A percentile compares a stretch with the other conserved stretches of the same genome.
These are phyloP conservation scores for Aegilops bicornis DNA, from an alignment of 176 grass and related monocot species.

Conservation along the genomic window DNA sequence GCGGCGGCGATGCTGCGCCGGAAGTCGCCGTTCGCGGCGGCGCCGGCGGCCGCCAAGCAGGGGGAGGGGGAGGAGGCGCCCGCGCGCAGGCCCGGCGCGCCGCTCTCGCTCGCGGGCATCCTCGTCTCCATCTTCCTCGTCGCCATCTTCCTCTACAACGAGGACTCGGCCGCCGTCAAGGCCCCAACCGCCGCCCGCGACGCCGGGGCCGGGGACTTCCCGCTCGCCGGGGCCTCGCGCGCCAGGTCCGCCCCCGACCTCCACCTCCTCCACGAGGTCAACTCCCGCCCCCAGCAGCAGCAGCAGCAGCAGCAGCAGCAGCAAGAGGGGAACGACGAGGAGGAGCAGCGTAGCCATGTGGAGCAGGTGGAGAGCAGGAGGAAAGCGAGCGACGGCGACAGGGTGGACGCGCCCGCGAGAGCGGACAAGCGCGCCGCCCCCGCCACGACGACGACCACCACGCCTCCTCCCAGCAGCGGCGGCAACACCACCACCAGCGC, in stretches of 20 bases:
- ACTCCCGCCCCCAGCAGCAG: neutral
- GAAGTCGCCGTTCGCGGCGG: slow-evolving; percentile 41
- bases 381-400: neutral
- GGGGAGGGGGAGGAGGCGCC: slow-evolving; percentile 11
- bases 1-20: slow-evolving; percentile 44
- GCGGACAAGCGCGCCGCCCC: neutral
- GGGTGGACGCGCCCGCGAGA: neutral
- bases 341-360: neutral
- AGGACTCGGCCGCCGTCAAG: slow-evolving; percentile 50
- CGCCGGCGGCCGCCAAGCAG: slow-evolving; percentile 44
- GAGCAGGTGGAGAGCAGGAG: neutral
- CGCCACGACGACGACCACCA: neutral
- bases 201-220: slow-evolving; percentile 29
- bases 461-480: neutral
- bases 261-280: slow-evolving; percentile 46
- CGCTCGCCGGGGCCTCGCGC: slow-evolving; percentile 6
- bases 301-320: neutral
- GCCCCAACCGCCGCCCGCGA: slow-evolving; percentile 27
- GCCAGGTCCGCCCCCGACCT: slow-evolving; percentile 27
- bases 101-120: slow-evolving; percentile 51
- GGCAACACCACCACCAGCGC: neutral
- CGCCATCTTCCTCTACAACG: slow-evolving; percentile 72
- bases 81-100: slow-evolving; percentile 39
- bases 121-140: slow-evolving; percentile 60
- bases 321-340: neutral